A percentile compares a stretch with the other conserved stretches of the same genome.
phyloP scores from a whole-genome alignment of 192 early-diverging fungal species.

The Umbelopsis ramanniana region DNA sequence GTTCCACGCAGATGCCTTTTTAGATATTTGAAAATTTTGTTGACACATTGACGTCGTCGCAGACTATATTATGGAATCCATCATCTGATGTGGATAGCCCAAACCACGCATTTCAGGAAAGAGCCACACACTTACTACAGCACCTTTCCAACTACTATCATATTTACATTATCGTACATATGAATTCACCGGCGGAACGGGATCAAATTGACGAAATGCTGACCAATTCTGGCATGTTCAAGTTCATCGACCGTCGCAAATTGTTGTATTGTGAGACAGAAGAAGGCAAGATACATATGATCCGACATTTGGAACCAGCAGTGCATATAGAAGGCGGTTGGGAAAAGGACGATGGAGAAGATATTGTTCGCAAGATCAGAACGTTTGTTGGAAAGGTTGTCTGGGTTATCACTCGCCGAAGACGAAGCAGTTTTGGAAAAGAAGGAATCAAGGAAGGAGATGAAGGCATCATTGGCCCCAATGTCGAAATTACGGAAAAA shows the following conservation, averaged over 20 bases:
- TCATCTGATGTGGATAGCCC: slow-evolving; percentile 66
- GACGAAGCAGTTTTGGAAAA: slow-evolving; percentile 33
- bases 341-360: slow-evolving; percentile 46
- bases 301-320: slow-evolving; percentile 66
- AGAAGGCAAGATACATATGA: slow-evolving; percentile 69
- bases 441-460: slow-evolving; percentile 14
- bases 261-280: slow-evolving; percentile 73
- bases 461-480: slow-evolving; percentile 27
- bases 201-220: slow-evolving; percentile 57
- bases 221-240: slow-evolving; percentile 43
- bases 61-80: slow-evolving; percentile 84
- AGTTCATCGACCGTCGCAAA: slow-evolving; percentile 61
- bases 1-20: neutral
- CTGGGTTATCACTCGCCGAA: slow-evolving; percentile 38
- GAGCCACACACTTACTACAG: slow-evolving; percentile 55
- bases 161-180: slow-evolving; percentile 61
- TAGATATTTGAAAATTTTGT: neutral
- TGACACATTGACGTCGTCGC: slow-evolving; percentile 3
- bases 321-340: slow-evolving; percentile 69
- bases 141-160: slow-evolving; percentile 52
- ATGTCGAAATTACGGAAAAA: slow-evolving; percentile 35
- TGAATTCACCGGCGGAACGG: slow-evolving; percentile 59
- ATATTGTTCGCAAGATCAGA: slow-evolving; percentile 34
- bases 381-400: slow-evolving; percentile 35
- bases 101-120: slow-evolving; percentile 74